Evolutionary conservation across 2,329 filamentous ascomycete species (phyloP).

Genomic region (Aspergillus brasiliensis): DNA sequence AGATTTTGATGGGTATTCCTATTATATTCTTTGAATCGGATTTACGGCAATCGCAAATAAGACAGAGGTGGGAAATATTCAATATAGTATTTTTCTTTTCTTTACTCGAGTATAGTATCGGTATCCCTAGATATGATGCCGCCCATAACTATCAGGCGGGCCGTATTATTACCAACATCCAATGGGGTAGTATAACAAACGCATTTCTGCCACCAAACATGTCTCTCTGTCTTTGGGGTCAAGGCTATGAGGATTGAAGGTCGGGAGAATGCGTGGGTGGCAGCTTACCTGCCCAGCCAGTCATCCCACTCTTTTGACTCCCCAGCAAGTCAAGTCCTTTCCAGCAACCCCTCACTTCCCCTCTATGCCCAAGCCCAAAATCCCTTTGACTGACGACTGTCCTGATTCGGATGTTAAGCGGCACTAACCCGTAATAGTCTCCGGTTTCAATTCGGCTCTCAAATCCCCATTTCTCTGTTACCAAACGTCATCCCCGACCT

Average conservation of each 20-base stretch:
- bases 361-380: constrained; percentile 1
- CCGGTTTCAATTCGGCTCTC: neutral
- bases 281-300: neutral
- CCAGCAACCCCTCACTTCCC: constrained; percentile 1
- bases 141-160: neutral
- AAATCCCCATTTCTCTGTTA: neutral
- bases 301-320: neutral
- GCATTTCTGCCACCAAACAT: no score
- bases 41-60: neutral
- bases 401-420: neutral
- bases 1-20: neutral
- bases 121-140: neutral
- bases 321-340: neutral
- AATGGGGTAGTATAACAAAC: neutral
- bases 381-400: neutral
- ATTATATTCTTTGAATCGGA: neutral
- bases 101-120: neutral
- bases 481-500: neutral
- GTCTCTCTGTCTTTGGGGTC: neutral
- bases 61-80: neutral
- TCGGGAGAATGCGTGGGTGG: neutral
- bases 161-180: neutral
- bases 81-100: no score
- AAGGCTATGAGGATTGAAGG: neutral
- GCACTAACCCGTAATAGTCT: constrained; percentile 1